These are phyloP conservation scores for Terfezia boudieri DNA, from an alignment of 495 filamentous ascomycete genomes.

Conservation along the genomic window DNA sequence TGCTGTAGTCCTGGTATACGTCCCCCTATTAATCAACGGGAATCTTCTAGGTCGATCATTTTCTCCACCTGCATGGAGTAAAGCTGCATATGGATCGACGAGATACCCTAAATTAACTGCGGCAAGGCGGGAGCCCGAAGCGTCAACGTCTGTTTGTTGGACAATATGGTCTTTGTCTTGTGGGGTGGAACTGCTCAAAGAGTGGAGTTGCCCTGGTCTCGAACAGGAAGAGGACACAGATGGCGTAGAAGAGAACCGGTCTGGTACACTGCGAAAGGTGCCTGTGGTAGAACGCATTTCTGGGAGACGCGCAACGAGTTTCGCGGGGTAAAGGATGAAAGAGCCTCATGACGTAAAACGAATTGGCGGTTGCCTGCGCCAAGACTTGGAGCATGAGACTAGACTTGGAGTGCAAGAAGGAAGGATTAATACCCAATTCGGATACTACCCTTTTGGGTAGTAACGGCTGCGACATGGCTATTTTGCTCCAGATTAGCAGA, in stretches of 20 bases:
- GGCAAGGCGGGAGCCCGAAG: conserved; percentile 66
- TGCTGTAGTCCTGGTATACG: conserved; percentile 76
- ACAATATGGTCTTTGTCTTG: conserved; percentile 33
- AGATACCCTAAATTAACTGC: conserved; percentile 78
- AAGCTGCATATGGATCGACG: conserved; percentile 49
- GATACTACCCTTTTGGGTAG: not conserved
- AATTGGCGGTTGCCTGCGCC: not conserved
- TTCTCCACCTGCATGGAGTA: conserved; percentile 27
- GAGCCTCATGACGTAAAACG: no score
- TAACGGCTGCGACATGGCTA: no score
- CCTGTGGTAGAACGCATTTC: not conserved
- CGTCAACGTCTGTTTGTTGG: conserved; percentile 81
- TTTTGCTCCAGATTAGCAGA: no score
- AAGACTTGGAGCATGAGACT: conserved; percentile 7
- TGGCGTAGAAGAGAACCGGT: not conserved
- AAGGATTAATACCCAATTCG: not conserved
- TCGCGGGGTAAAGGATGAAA: no score
- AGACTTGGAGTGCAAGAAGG: no score
- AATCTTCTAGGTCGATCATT: conserved; percentile 29
- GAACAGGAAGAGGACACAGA: no score
- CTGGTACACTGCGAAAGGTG: not conserved
- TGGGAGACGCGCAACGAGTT: no score
- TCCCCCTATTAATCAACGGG: conserved; percentile 88
- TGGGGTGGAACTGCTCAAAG: not conserved
- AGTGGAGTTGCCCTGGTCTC: no score